Base-by-base conservation (phyloP, 768 basidiomycete genomes). In the Xanthoconium purpureum region DNA sequence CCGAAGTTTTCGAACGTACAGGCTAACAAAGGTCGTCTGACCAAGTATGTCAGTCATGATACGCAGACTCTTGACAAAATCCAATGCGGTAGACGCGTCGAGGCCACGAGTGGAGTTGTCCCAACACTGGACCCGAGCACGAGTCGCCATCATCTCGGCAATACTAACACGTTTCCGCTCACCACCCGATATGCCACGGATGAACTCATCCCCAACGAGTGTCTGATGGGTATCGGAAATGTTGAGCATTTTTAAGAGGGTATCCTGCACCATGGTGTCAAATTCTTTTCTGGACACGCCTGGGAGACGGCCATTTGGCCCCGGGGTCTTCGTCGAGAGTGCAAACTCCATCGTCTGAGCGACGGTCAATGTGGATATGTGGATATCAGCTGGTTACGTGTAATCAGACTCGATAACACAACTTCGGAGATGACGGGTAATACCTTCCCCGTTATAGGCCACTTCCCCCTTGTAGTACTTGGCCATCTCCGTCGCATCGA, bases 11-110 rank as follows among this genome's bases (percentile, higher is more conserved):
- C 17, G 13, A 10, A 71, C 84, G 64, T 71, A 85, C 77, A 94
- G 71, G 6, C 88, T 85, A 11, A 91, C 87, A 65, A 94, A 88
- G 9, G 87, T 91, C 3, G 90, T 88, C 70, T 86, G 85, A 8
- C 85, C 83, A 17, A 87, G 78, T n/a, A 91, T 73, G 65, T 96
- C 92, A 17, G 94, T 94, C 78, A 91, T 84, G 36, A 91, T 76
- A 17, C 92, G 80, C 51, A 96, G 73, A 40, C 85, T 84, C 71
- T 84, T 89, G 54, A 82, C 83, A 62, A 91, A 95, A 66, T 96
- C 94, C 47, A 94, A 77, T 2, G 93, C 93, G 8, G 93, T 95
- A 3, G 90, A 91, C 0, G 92, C 90, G 59, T 92, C 89, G 48
- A 91, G 75, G 17, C 91, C 89, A 47, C 88, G 78, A 3, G 91